These are phyloP conservation scores for Chlorella sp. DNA, from an alignment of 139 green algal genomes.

Conservation along the genomic window DNA sequence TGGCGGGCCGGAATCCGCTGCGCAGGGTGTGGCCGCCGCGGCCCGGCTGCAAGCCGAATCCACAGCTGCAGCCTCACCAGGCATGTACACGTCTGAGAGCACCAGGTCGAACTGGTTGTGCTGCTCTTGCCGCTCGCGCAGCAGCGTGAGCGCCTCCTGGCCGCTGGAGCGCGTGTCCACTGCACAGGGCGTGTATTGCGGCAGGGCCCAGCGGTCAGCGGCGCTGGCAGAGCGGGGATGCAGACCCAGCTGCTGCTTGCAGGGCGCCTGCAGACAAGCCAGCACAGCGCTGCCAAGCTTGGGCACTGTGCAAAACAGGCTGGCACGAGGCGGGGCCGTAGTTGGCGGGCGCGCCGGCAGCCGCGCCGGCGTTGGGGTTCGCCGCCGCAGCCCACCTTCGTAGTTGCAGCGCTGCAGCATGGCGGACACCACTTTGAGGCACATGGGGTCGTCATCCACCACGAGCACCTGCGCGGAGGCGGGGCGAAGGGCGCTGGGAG, in stretches of 20 bases:
- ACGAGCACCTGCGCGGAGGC: constrained; percentile 81
- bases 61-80: constrained; percentile 61
- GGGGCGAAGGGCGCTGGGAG: too few species aligned
- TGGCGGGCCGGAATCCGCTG: background rate
- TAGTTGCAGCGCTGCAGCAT: constrained; percentile 94
- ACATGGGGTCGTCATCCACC: constrained; percentile 95
- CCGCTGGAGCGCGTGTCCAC: constrained; percentile 68
- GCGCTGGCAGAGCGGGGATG: background rate
- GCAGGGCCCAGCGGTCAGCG: too few species aligned
- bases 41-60: too few species aligned
- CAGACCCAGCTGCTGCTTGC: too few species aligned
- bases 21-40: background rate
- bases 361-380: too few species aligned
- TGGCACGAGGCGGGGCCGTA: too few species aligned
- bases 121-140: constrained; percentile 64
- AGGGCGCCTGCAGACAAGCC: too few species aligned
- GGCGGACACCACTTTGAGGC: constrained; percentile 90
- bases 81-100: constrained; percentile 98
- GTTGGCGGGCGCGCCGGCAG: background rate
- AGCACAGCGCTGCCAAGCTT: too few species aligned
- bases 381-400: constrained; percentile 63
- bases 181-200: background rate
- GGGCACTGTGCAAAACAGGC: too few species aligned
- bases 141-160: constrained; percentile 64
- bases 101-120: constrained; percentile 89